A percentile compares a stretch with the other conserved stretches of the same genome.
Conservation (phyloP, 2,329 filamentous ascomycete genomes). For the Niveomyces coronatus region DNA sequence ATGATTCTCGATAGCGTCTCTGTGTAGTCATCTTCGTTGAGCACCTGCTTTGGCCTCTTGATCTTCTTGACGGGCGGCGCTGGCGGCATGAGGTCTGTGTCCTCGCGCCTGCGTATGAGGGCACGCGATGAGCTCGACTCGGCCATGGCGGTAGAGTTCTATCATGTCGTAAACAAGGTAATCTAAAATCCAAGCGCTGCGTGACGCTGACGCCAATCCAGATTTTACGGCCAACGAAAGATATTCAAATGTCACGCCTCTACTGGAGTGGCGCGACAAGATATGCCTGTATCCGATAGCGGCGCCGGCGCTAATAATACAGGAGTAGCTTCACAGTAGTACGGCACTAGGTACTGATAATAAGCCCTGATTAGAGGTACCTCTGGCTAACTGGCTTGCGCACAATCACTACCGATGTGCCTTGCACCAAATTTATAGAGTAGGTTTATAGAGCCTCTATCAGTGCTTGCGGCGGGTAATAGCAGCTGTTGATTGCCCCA, state of each 20-base stretch:
- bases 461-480: neutral
- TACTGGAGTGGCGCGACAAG: too few species aligned
- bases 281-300: constrained; percentile 6
- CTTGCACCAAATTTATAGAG: too few species aligned
- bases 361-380: too few species aligned
- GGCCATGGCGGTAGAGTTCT: constrained; percentile 7
- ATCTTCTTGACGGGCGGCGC: constrained; percentile 79
- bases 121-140: constrained; percentile 36
- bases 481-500: neutral
- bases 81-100: constrained; percentile 70
- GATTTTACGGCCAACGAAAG: too few species aligned
- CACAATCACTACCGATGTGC: too few species aligned
- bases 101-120: constrained; percentile 58
- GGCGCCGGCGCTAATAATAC: neutral
- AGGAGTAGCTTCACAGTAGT: too few species aligned
- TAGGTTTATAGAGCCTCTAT: neutral
- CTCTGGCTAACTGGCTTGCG: too few species aligned
- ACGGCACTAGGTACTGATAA: too few species aligned
- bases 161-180: too few species aligned
- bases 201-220: too few species aligned
- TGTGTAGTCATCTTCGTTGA: constrained; percentile 92
- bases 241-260: too few species aligned
- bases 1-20: constrained; percentile 89
- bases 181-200: too few species aligned
- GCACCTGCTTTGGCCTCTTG: constrained; percentile 75